Base-by-base conservation (phyloP, 257 asterid genomes). In the Przewalskia tangutica region DNA sequence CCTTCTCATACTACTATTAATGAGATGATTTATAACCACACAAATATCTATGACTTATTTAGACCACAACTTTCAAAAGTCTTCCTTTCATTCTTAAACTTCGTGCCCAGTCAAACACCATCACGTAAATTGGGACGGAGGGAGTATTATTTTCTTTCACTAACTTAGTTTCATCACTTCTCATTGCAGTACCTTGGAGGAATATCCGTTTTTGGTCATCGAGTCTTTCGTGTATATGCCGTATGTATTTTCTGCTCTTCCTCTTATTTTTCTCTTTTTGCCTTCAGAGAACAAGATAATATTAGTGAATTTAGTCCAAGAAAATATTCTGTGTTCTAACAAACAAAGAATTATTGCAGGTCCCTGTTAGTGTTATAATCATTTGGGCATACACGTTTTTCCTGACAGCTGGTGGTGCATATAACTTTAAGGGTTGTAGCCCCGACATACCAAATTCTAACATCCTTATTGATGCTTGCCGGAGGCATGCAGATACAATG, bases 381-480 rank as follows among this genome's bases (percentile, higher is more conserved):
- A 91, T 91, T 89, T 96, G 99, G 99, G 92, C 93, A 32, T 96
- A 94, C 81, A 98, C 99, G 9, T 91, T 94, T 88, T 93, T 94
- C 71, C 89, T 96, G 86, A 96, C 99, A 8, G 92, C 98, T 80
- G 97, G 98, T 16, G 99, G 99, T 81, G 99, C 97, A 38, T 96
- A 96, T 85, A 94, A 94, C 87, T 93, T 86, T 80, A 92, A 91
- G 88, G 99, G 98, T 55, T 96, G 99, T 89, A 90, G 90, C 65
- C 84, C 97, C 0, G 89, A 91, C 87, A 86, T 96, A 84, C 98
- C 99, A 20, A 91, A 91, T 84, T 96, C 99, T 50, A 96, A 96
- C 81, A 93, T 96, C 83, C 96, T 96, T 60, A 86, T 87, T 8
- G 94, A 93, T 86, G 87, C 95, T 86, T 96, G 99, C 77, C 86